Percentiles rank a stretch among this genome's conserved stretches.
Conservation (phyloP, 2,329 filamentous ascomycete species). For the Penicillium rolfsii region DNA sequence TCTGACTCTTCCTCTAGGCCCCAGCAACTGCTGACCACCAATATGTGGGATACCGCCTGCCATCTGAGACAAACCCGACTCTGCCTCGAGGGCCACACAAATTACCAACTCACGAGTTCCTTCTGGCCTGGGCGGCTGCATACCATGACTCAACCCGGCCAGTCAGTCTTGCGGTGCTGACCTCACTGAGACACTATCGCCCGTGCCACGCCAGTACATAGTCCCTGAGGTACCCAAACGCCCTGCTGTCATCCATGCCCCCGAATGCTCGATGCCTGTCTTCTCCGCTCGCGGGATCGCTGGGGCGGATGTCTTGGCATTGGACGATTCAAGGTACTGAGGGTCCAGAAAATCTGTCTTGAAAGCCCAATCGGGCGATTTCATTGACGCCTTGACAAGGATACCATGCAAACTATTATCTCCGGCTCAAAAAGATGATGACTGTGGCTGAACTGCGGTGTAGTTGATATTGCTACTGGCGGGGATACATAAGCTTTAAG, state of each 20-base stretch:
- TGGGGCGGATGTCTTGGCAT: neutral
- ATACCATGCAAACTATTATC: neutral
- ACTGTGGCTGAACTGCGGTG: neutral
- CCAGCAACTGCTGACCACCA: neutral
- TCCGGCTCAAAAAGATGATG: neutral
- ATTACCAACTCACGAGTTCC: neutral
- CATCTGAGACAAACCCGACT: neutral
- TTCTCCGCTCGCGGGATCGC: constrained; percentile 3
- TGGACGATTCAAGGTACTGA: neutral
- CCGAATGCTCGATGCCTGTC: neutral
- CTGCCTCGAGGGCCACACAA: neutral
- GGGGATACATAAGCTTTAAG: neutral
- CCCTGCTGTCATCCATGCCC: neutral
- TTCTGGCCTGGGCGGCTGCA: neutral
- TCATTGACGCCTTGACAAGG: neutral
- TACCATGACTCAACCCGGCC: neutral
- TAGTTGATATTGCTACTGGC: neutral
- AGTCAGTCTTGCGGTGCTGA: neutral
- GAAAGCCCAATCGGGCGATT: neutral
- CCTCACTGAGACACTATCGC: neutral
- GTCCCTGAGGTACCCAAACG: neutral
- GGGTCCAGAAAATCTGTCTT: neutral
- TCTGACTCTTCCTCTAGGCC: neutral
- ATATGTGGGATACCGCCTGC: neutral
- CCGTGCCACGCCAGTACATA: neutral